phyloP scores from a whole-genome alignment of 129 eudicot genomes.

The Smallanthus sonchifolius region DNA sequence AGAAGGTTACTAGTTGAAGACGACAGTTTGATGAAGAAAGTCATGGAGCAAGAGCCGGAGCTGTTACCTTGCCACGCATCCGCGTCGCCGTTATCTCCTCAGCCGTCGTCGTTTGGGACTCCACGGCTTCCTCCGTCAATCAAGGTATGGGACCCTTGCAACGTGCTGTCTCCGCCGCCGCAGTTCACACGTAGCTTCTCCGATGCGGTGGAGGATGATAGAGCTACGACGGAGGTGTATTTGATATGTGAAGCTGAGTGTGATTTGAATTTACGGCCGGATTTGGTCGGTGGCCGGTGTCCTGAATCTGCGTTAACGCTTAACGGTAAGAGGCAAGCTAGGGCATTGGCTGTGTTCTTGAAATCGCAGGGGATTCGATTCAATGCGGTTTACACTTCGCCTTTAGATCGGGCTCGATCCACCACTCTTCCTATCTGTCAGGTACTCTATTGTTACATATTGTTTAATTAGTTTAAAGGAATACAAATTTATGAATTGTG shows the following conservation, averaged over 20 bases:
- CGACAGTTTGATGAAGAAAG: constrained; percentile 49
- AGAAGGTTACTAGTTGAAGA: constrained; percentile 28
- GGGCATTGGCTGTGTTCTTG: constrained; percentile 88
- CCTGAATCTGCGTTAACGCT: constrained; percentile 73
- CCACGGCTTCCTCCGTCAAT: constrained; percentile 84
- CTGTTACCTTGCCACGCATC: constrained; percentile 94
- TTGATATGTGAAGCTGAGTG: constrained; percentile 85
- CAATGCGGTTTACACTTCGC: constrained; percentile 78
- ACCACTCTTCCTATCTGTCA: constrained; percentile 83
- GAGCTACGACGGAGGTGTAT: constrained; percentile 57
- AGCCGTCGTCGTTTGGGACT: constrained; percentile 81
- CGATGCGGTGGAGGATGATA: constrained; percentile 47
- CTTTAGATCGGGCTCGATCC: constrained; percentile 85
- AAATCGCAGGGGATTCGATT: constrained; percentile 85
- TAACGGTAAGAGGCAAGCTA: constrained; percentile 83
- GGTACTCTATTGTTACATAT: constrained; percentile 32
- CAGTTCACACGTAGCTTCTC: constrained; percentile 51
- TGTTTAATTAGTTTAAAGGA: neutral
- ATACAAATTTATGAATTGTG: neutral
- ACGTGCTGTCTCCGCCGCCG: constrained; percentile 83
- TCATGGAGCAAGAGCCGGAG: constrained; percentile 89
- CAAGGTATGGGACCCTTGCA: constrained; percentile 98
- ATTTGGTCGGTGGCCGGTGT: constrained; percentile 81
- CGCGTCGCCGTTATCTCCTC: constrained; percentile 94
- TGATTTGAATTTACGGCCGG: constrained; percentile 80